Evolutionary conservation across 192 early-diverging fungal genomes (phyloP).

Genomic region (Gonapodya prolifera): DNA sequence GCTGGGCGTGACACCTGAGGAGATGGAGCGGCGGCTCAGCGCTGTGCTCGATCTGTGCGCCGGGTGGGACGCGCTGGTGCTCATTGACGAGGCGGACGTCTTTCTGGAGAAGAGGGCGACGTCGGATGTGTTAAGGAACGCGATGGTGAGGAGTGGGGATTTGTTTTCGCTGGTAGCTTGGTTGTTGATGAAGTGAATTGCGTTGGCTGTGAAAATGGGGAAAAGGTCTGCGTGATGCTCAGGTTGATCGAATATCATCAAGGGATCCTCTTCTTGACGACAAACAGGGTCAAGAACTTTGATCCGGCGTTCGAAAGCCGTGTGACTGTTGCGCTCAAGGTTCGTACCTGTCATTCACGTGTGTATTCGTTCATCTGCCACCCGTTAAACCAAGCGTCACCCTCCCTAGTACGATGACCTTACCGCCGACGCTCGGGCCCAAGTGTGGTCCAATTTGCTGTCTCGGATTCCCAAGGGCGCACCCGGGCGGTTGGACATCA

Average conservation of each 20-base stretch:
- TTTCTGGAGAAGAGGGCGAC: conserved; percentile 37
- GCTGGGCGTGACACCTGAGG: conserved; percentile 36
- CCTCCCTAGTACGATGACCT: conserved; percentile 25
- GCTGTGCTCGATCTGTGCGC: conserved; percentile 35
- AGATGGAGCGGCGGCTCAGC: conserved; percentile 32
- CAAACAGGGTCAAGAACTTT: conserved; percentile 44
- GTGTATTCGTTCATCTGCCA: too few species aligned
- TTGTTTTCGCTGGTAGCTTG: too few species aligned
- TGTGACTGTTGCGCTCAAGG: conserved; percentile 32
- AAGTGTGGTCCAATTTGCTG: conserved; percentile 14
- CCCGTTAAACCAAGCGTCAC: too few species aligned
- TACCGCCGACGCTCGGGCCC: conserved; percentile 5
- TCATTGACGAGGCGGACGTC: conserved; percentile 47
- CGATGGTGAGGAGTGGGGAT: conserved; percentile 7
- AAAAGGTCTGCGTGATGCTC: conserved; percentile 37
- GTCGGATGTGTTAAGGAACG: conserved; percentile 34
- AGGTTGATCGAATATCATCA: conserved; percentile 45
- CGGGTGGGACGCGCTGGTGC: conserved; percentile 36
- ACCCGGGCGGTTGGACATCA: not conserved
- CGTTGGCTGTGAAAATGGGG: too few species aligned
- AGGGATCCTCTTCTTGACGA: conserved; percentile 50
- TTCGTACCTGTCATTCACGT: not conserved
- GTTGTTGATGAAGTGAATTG: too few species aligned
- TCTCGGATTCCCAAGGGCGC: conserved; percentile 5
- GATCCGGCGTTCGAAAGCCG: conserved; percentile 39